Evolutionary conservation across 2,329 filamentous ascomycete genomes (phyloP).

Genomic region (Neofusicoccum laricinum): DNA sequence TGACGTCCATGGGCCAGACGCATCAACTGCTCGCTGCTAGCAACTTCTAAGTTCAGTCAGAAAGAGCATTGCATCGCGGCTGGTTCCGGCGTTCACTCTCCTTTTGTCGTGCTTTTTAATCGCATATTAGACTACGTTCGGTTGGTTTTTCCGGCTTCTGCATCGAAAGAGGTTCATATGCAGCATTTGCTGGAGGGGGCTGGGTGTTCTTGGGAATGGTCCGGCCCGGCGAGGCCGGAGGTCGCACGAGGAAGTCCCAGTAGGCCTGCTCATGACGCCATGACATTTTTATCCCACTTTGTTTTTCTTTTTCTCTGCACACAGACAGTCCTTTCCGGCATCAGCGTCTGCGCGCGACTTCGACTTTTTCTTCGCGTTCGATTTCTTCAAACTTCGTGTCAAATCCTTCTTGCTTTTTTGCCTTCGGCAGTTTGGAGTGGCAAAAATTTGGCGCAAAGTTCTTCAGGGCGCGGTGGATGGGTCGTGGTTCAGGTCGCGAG

Average conservation of each 20-base stretch:
- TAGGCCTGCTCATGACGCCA: constrained; percentile 14
- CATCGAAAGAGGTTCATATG: constrained; percentile 9
- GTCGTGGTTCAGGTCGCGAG: constrained; percentile 6
- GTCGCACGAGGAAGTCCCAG: neutral
- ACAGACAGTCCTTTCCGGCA: constrained; percentile 7
- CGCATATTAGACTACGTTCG: constrained; percentile 14
- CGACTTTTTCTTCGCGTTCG: neutral
- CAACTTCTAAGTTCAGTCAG: constrained; percentile 36
- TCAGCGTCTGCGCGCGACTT: constrained; percentile 4
- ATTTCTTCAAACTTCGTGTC: neutral
- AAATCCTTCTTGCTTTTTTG: neutral
- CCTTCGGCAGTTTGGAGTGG: constrained; percentile 5
- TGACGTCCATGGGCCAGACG: constrained; percentile 39
- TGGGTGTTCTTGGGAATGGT: constrained; percentile 7
- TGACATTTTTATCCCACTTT: constrained; percentile 8
- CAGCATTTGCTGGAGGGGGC: constrained; percentile 5
- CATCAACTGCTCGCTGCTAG: constrained; percentile 44
- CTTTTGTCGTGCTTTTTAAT: constrained; percentile 11
- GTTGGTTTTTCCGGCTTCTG: constrained; percentile 6
- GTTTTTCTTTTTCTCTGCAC: neutral
- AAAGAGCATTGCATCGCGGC: constrained; percentile 11
- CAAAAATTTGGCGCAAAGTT: constrained; percentile 11
- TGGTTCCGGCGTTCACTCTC: constrained; percentile 10
- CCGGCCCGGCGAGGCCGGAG: constrained; percentile 7
- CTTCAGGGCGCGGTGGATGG: neutral